Conservation (phyloP, 1,284 basidiomycete genomes). For the Fomes fomentarius region DNA sequence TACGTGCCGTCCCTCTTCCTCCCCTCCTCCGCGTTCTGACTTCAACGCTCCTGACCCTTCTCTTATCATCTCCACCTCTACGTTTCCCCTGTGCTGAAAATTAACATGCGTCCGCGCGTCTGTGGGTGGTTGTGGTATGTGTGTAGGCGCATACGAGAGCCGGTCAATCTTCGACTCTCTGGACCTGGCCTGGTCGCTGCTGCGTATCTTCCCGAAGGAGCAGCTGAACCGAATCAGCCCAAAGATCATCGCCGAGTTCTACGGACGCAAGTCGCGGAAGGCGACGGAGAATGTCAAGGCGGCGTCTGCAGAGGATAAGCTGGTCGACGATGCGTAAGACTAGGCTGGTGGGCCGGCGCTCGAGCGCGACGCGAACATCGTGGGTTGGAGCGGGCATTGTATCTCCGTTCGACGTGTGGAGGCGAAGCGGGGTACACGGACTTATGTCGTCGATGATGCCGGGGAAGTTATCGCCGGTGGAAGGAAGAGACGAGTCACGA, state of each 20-base stretch:
- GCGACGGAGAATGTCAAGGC: constrained; percentile 50
- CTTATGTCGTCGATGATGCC: background rate
- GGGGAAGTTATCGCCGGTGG: background rate
- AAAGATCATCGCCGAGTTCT: constrained; percentile 88
- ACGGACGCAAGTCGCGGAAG: constrained; percentile 79
- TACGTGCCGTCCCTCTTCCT: constrained; percentile 33
- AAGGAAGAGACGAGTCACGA: constrained; percentile 6
- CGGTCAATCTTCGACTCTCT: constrained; percentile 97
- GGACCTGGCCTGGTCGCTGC: constrained; percentile 95
- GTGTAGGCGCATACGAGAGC: constrained; percentile 88
- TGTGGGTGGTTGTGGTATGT: background rate
- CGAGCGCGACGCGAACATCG: background rate
- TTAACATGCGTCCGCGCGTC: background rate
- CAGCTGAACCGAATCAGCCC: constrained; percentile 95
- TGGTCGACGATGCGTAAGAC: constrained; percentile 54
- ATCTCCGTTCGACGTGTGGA: constrained; percentile 1
- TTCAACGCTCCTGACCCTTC: constrained; percentile 2
- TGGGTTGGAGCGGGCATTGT: background rate
- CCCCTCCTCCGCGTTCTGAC: constrained; percentile 2
- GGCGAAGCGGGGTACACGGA: background rate
- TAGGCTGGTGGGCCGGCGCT: background rate
- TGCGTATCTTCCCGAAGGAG: constrained; percentile 99
- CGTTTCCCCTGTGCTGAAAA: background rate
- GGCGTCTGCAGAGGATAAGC: constrained; percentile 53
- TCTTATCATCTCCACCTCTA: constrained; percentile 4